Evolutionary conservation across 2,329 filamentous ascomycete species (phyloP).

Genomic region (Zalaria obscura): DNA sequence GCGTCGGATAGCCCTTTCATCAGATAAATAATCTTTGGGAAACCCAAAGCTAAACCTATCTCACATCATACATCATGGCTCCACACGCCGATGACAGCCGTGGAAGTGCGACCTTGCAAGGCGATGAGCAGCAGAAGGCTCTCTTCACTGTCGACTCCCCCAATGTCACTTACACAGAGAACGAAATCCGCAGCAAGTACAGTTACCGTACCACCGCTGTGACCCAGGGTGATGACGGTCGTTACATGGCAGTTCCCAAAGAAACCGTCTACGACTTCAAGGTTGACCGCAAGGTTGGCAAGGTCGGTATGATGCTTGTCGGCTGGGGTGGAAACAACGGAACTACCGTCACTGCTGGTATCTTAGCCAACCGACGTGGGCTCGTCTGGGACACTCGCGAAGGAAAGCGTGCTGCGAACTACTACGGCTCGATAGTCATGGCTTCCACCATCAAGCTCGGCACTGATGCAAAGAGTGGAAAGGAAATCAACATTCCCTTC

Average conservation of each 20-base stretch:
- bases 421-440: conserved; percentile 98
- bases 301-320: conserved; percentile 93
- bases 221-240: conserved; percentile 54
- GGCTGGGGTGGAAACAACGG: conserved; percentile 96
- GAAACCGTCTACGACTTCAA: conserved; percentile 95
- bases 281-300: conserved; percentile 83
- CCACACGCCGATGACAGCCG: conserved; percentile 68
- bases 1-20: conserved; percentile 40
- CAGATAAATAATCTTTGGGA: conserved; percentile 24
- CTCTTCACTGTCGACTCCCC: conserved; percentile 82
- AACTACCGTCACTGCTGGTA: conserved; percentile 89
- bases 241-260: conserved; percentile 70
- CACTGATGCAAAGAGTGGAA: conserved; percentile 64
- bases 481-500: conserved; percentile 94
- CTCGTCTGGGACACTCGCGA: conserved; percentile 91
- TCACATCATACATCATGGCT: conserved; percentile 53
- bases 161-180: conserved; percentile 81
- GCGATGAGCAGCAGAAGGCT: background rate
- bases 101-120: conserved; percentile 35
- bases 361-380: conserved; percentile 82
- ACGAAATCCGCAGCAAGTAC: conserved; percentile 85
- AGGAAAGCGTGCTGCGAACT: conserved; percentile 74
- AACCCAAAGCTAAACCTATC: background rate
- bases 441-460: conserved; percentile 94
- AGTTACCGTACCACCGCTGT: conserved; percentile 90